phyloP scores from a whole-genome alignment of 2,329 filamentous ascomycete genomes.

The Diplodia scrobiculata region DNA sequence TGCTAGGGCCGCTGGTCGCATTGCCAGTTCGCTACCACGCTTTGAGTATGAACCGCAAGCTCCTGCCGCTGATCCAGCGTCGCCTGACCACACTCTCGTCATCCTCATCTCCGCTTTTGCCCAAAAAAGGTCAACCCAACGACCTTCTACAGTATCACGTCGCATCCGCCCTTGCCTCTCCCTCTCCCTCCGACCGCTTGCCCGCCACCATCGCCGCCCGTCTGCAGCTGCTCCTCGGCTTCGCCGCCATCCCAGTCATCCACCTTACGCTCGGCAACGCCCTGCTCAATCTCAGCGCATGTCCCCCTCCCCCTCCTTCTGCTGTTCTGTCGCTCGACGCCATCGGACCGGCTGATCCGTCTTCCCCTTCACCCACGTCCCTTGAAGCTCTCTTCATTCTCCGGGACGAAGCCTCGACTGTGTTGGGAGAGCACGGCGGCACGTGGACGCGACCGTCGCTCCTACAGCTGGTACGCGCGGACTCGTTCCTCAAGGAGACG shows the following conservation, averaged over 20 bases:
- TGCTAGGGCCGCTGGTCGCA: conserved; percentile 23
- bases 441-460: conserved; percentile 6
- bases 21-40: conserved; percentile 24
- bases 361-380: background rate
- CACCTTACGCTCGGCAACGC: conserved; percentile 7
- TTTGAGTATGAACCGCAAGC: conserved; percentile 16
- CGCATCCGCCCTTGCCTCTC: conserved; percentile 8
- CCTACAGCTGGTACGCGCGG: conserved; percentile 33
- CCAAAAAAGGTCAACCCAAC: background rate
- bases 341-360: no score
- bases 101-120: background rate
- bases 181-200: background rate
- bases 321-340: no score
- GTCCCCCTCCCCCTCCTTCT: background rate
- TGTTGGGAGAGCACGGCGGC: conserved; percentile 29
- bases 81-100: background rate
- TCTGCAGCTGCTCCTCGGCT: conserved; percentile 32
- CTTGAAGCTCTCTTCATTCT: background rate
- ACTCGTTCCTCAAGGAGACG: conserved; percentile 40
- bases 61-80: conserved; percentile 20
- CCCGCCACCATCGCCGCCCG: conserved; percentile 21
- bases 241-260: conserved; percentile 36
- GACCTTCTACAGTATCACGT: conserved; percentile 19
- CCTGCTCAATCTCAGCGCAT: conserved; percentile 7
- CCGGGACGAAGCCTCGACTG: conserved; percentile 33